phyloP scores from a whole-genome alignment of 768 basidiomycete species.

The Trametes meyenii region DNA sequence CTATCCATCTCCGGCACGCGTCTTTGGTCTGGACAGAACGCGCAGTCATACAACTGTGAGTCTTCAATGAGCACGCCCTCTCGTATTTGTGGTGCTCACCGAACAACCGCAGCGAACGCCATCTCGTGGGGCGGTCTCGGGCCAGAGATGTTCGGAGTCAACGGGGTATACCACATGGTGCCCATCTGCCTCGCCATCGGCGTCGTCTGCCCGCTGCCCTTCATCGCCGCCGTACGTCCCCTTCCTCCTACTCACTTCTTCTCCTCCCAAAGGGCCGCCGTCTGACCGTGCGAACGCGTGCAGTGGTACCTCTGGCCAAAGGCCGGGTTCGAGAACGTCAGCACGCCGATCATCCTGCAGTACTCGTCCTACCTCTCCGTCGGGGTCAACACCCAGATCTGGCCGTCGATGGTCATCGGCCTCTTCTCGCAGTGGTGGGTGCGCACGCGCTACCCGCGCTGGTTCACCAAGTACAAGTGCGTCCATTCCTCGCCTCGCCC shows the following conservation, averaged over 20 bases:
- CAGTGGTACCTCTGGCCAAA: conserved; percentile 51
- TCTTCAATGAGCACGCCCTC: background rate
- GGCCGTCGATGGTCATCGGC: conserved; percentile 46
- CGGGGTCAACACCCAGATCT: conserved; percentile 59
- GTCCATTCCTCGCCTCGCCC: conserved; percentile 14
- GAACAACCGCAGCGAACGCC: conserved; percentile 34
- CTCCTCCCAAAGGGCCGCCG: background rate
- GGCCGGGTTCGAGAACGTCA: conserved; percentile 48
- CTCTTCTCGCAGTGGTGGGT: conserved; percentile 51
- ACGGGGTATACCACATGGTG: conserved; percentile 22
- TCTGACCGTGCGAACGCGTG: too few relatives aligned
- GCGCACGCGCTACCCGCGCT: conserved; percentile 40
- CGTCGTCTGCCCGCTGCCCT: conserved; percentile 55
- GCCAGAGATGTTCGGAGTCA: conserved; percentile 24
- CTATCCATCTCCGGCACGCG: conserved; percentile 53
- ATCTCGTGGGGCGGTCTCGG: conserved; percentile 61
- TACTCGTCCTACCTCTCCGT: conserved; percentile 50
- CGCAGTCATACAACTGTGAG: conserved; percentile 52
- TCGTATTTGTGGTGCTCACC: too few relatives aligned
- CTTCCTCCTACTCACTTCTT: background rate
- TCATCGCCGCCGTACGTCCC: conserved; percentile 40
- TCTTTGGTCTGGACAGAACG: conserved; percentile 56
- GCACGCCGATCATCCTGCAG: conserved; percentile 48
- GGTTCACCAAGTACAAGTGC: conserved; percentile 42
- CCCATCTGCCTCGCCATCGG: conserved; percentile 51